Evolutionary conservation across 805 yeast species (phyloP).

Genomic region (Ogataea trehaloabstinens): DNA sequence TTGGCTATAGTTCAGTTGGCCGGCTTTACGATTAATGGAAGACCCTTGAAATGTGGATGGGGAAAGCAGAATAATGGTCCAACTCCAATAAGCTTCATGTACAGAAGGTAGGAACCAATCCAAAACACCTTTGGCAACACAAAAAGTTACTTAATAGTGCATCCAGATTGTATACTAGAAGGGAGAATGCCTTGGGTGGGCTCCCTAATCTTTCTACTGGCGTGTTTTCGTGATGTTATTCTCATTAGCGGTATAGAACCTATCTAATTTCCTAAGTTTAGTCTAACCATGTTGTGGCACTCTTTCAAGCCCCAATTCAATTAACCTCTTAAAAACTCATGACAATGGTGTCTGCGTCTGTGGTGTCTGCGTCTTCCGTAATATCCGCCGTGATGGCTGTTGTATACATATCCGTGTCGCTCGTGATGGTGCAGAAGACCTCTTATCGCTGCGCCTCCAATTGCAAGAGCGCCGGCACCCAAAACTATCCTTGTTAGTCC

Average conservation of each 20-base stretch:
- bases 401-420: too few species aligned
- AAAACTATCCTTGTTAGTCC: too few species aligned
- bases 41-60: constrained; percentile 84
- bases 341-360: background rate
- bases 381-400: too few species aligned
- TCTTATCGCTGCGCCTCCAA: too few species aligned
- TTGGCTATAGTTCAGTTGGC: constrained; percentile 77
- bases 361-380: background rate
- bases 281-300: too few species aligned
- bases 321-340: too few species aligned
- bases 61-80: constrained; percentile 49
- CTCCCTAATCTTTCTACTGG: background rate
- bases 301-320: too few species aligned
- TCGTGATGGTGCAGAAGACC: too few species aligned
- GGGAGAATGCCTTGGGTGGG: background rate
- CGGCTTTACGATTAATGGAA: constrained; percentile 71
- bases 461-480: too few species aligned
- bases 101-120: constrained; percentile 17
- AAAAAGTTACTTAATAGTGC: constrained; percentile 10
- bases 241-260: background rate
- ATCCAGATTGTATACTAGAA: constrained; percentile 7
- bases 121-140: too few species aligned
- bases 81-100: constrained; percentile 22
- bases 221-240: background rate
- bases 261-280: background rate